Percentiles rank a stretch among this genome's conserved stretches.
phyloP scores from a whole-genome alignment of 2,329 filamentous ascomycete species.

The Cercospora nicotianae region DNA sequence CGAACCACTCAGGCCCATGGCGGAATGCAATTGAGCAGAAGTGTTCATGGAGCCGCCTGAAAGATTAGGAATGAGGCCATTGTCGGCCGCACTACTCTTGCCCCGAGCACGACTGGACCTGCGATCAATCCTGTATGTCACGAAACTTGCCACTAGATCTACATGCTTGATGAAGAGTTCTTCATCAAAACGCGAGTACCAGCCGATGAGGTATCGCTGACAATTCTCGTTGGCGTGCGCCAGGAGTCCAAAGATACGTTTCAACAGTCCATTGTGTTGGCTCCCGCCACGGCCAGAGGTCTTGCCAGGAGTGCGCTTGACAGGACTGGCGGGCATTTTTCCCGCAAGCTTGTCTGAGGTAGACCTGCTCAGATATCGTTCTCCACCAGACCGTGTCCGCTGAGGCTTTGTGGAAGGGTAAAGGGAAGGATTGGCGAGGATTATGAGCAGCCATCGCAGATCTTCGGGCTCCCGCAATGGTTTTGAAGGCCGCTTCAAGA shows the following conservation, averaged over 20 bases:
- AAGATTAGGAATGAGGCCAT: conserved; percentile 73
- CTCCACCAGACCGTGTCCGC: conserved; percentile 14
- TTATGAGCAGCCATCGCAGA: conserved; percentile 73
- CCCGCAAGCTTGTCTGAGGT: conserved; percentile 24
- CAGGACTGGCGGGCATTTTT: conserved; percentile 22
- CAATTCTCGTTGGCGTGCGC: conserved; percentile 73
- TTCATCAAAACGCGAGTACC: conserved; percentile 72
- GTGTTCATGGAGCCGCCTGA: conserved; percentile 61
- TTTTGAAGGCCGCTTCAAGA: conserved; percentile 76
- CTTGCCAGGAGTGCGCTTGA: conserved; percentile 30
- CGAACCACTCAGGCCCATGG: conserved; percentile 59
- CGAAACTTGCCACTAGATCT: conserved; percentile 73
- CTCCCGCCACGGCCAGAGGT: conserved; percentile 51
- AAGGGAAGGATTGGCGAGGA: conserved; percentile 76
- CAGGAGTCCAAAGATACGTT: conserved; percentile 76
- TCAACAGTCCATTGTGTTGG: conserved; percentile 79
- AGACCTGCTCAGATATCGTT: conserved; percentile 14
- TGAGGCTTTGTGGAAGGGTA: conserved; percentile 45
- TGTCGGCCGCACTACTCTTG: conserved; percentile 56
- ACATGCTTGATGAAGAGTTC: conserved; percentile 70
- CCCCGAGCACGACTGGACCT: conserved; percentile 67
- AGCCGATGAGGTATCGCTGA: conserved; percentile 73
- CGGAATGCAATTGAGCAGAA: conserved; percentile 73
- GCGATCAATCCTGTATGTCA: conserved; percentile 75
- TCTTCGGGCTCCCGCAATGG: conserved; percentile 68